phyloP scores from a whole-genome alignment of 2,329 filamentous ascomycete genomes.

The Epichloe glyceriae region DNA sequence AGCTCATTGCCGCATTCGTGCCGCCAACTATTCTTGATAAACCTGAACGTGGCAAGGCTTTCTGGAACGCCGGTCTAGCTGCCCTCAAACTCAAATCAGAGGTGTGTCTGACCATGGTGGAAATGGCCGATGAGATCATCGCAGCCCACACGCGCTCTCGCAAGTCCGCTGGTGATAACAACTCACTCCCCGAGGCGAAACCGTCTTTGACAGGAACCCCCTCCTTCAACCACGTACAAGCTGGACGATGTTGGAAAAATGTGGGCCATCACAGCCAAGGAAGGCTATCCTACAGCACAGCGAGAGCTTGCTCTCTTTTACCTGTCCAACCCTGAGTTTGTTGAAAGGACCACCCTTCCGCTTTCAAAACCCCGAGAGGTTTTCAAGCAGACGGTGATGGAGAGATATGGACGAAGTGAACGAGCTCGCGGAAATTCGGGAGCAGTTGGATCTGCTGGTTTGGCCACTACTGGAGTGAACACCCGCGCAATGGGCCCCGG shows the following conservation, averaged over 20 bases:
- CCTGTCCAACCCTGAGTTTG: slow-evolving; percentile 76
- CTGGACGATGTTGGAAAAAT: slow-evolving; percentile 75
- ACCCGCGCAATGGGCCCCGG: slow-evolving; percentile 12
- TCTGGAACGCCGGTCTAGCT: slow-evolving; percentile 80
- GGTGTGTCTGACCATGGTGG: slow-evolving; percentile 66
- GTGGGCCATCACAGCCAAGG: slow-evolving; percentile 87
- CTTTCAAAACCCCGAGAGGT: slow-evolving; percentile 76
- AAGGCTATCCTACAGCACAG: slow-evolving; percentile 72
- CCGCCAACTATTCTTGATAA: slow-evolving; percentile 47
- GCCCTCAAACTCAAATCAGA: slow-evolving; percentile 82
- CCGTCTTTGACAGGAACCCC: slow-evolving; percentile 28
- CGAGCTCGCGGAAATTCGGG: slow-evolving; percentile 13
- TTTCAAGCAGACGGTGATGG: slow-evolving; percentile 80
- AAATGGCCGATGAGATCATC: slow-evolving; percentile 42
- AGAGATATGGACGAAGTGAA: slow-evolving; percentile 40
- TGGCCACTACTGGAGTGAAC: slow-evolving; percentile 13
- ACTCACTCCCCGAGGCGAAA: slow-evolving; percentile 16
- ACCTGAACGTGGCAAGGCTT: slow-evolving; percentile 59
- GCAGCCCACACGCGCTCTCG: slow-evolving; percentile 53
- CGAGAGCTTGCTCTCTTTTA: slow-evolving; percentile 90
- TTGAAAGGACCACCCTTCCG: slow-evolving; percentile 68
- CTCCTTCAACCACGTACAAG: slow-evolving; percentile 48
- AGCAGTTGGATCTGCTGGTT: slow-evolving; percentile 11
- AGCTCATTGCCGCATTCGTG: slow-evolving; percentile 58
- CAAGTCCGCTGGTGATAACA: slow-evolving; percentile 26